A percentile compares a stretch with the other conserved stretches of the same genome.
Evolutionary conservation across 768 basidiomycete species (phyloP).

Genomic region (Thelephora ganbajun): DNA sequence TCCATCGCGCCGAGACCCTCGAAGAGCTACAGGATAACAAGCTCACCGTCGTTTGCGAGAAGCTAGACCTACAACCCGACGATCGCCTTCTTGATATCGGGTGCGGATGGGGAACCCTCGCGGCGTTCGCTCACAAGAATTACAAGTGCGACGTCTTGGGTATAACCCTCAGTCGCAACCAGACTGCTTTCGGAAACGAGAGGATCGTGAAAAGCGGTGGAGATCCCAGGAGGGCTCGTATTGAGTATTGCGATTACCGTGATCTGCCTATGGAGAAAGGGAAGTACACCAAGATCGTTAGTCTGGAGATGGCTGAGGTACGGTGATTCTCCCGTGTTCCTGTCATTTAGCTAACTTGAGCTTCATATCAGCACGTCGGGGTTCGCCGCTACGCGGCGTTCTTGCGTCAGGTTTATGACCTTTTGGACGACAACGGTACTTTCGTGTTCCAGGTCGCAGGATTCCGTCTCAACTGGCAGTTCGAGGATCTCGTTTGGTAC

Average conservation of each 20-base stretch:
- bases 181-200: slow-evolving; percentile 84
- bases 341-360: slow-evolving; percentile 1
- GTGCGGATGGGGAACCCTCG: slow-evolving; percentile 95
- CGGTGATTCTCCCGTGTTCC: slow-evolving; percentile 5
- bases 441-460: slow-evolving; percentile 98
- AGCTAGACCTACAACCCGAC: slow-evolving; percentile 75
- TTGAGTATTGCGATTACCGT: slow-evolving; percentile 86
- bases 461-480: slow-evolving; percentile 92
- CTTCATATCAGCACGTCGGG: slow-evolving; percentile 64
- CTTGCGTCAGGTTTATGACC: slow-evolving; percentile 82
- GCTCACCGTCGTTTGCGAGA: slow-evolving; percentile 87
- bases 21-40: slow-evolving; percentile 98
- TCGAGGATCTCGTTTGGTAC: slow-evolving; percentile 91
- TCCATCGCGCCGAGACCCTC: slow-evolving; percentile 63
- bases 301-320: slow-evolving; percentile 98
- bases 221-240: slow-evolving; percentile 60
- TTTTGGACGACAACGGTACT: slow-evolving; percentile 87
- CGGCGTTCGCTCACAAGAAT: slow-evolving; percentile 93
- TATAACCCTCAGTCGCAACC: slow-evolving; percentile 83
- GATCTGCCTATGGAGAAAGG: slow-evolving; percentile 68
- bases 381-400: slow-evolving; percentile 84
- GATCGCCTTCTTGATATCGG: slow-evolving; percentile 81
- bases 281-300: slow-evolving; percentile 87
- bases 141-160: slow-evolving; percentile 91
- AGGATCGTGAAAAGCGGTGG: slow-evolving; percentile 60